Evolutionary conservation across 495 filamentous ascomycete genomes (phyloP).

Genomic region (Annulohypoxylon stygium): DNA sequence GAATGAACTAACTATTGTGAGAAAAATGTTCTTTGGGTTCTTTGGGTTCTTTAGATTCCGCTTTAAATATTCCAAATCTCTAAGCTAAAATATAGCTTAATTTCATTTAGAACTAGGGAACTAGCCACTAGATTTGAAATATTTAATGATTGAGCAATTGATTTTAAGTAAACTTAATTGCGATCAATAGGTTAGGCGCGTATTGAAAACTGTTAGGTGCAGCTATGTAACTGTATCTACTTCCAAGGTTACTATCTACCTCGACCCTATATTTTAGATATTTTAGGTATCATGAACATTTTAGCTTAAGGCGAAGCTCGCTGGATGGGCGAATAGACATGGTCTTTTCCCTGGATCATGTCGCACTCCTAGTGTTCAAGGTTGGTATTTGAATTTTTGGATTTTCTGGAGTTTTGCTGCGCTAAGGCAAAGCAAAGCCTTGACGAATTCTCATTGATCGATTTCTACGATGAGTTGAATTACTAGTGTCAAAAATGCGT

Average conservation of each 20-base stretch:
- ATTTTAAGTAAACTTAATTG: background rate
- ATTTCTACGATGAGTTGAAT: conserved; percentile 1
- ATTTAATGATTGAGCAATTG: background rate
- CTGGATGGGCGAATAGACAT: background rate
- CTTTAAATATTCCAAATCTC: background rate
- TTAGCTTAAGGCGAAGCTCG: background rate
- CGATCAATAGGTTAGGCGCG: background rate
- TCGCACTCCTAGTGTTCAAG: conserved; percentile 17
- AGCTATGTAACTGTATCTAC: background rate
- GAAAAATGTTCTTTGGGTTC: background rate
- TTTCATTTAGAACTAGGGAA: background rate
- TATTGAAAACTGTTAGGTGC: background rate
- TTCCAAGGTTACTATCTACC: background rate
- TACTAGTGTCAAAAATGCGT: background rate
- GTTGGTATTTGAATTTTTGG: conserved; percentile 22
- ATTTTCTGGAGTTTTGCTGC: conserved; percentile 32
- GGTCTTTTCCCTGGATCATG: conserved; percentile 36
- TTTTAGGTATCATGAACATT: background rate
- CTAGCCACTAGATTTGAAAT: background rate
- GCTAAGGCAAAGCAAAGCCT: conserved; percentile 25
- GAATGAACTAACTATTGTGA: conserved; percentile 17
- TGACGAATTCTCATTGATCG: conserved; percentile 1
- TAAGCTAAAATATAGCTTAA: background rate
- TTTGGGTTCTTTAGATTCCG: background rate
- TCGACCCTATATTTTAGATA: background rate